Base-by-base conservation (phyloP, 2,329 filamentous ascomycete species). In the Plenodomus biglobosus region DNA sequence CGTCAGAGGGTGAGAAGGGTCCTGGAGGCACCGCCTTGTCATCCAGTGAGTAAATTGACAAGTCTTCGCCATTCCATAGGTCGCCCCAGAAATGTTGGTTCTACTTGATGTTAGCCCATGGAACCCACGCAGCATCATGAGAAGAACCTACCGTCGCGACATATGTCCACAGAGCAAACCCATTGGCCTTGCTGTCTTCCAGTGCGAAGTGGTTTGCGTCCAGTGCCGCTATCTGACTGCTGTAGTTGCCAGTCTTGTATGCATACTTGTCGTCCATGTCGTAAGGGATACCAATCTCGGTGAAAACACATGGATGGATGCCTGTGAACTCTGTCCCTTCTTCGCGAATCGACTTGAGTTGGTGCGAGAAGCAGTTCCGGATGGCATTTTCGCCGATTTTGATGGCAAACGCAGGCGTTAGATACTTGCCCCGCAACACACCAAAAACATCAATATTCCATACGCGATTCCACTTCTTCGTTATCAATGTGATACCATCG, bases 371-470 rank as follows among this genome's bases (percentile, higher is more conserved):
- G 69, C 90, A 96, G 64, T 96, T 97, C 44, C 94, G 82, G 58
- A 99, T 97, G 0, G 94, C 92, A 2, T 85, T 88, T 75, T 97
- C 92, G 40, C 94, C 94, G 39, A 99, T 79, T 65, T 92, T 94
- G 69, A 99, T 87, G 3, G 90, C 94, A 66, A 99, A 92, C 0
- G 90, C 90, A 11, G 94, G 94, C 18, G 87, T 88, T 58, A 88
- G 78, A 66, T 99, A 99, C 56, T 86, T 87, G 11, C 94, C 94
- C 38, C 94, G 86, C 37, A 99, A 78, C 13, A 99, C 83, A 2
- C 94, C 94, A 42, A 99, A 85, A 3, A 99, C 90, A 68, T 99
- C 94, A 7, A 99, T 88, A 60, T 99, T 99, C 88, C 94, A 99
- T 15, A 87, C 85, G 34, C 92, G 87, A 68, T 97, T 99, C 94